Base-by-base conservation (phyloP, 495 filamentous ascomycete species). In the Ramalina intermedia region DNA sequence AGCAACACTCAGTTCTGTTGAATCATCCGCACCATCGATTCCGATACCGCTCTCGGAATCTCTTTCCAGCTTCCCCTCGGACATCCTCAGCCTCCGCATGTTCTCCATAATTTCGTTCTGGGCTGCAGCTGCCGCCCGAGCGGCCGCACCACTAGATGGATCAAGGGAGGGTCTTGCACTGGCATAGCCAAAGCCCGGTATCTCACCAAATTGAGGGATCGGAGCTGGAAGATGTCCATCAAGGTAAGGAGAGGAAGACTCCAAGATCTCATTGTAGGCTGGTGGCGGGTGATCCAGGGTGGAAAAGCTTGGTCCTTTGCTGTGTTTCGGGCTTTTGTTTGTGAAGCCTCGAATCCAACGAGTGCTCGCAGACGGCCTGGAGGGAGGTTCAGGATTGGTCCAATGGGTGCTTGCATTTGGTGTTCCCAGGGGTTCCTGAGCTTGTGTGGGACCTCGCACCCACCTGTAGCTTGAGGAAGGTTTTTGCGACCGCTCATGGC, bases 1-100 rank as follows among this genome's bases (percentile, higher is more conserved):
- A 11, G 59, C 63, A 46, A 71, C 55, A 37, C 68, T 67, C 3
- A 58, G 41, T 29, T 77, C 69, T 5, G 68, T 69, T 14, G 35
- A 41, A 6, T 67, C 21, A 37, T 71, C 69, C 14, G 62, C 64
- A 36, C 55, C 59, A n/a, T 81, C 74, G 55, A 89, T 85, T 11
- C 81, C 82, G 48, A 89, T 83, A n/a, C 82, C 84, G 64, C 82
- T 87, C 60, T 87, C 84, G 26, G 77, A 71, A 58, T 88, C 83
- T 49, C 68, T 61, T 16, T 64, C 65, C 33, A 66, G 51, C 49
- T 43, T 64, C 38, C 52, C 49, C n/a, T 68, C 68, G 9, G 55
- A 57, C 43, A 50, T 39, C 33, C 47, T 16, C 35, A 51, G 40
- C 36, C 51, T 63, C 48, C 55, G 65, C 56, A 58, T 68, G n/a